Evolutionary conservation across 805 yeast genomes (phyloP).

Genomic region (Candida ovalis): DNA sequence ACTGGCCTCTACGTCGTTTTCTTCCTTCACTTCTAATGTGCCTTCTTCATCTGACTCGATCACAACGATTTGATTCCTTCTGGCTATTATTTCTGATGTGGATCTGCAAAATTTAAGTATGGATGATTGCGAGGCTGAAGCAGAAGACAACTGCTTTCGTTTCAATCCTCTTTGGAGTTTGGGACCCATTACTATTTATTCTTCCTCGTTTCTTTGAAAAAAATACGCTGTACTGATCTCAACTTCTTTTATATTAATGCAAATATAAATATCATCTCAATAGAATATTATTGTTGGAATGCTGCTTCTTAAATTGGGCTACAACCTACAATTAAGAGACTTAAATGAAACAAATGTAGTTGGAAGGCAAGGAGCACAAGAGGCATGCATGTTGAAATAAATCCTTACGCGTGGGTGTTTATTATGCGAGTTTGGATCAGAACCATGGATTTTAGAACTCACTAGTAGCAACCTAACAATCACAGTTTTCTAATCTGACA

Average conservation of each 20-base stretch:
- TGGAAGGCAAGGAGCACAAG: background rate
- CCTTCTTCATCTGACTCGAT: constrained; percentile 12
- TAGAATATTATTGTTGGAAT: background rate
- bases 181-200: background rate
- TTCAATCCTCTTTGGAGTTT: background rate
- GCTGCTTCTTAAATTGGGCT: background rate
- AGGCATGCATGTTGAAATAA: background rate
- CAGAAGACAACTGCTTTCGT: background rate
- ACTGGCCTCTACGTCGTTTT: background rate
- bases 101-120: constrained; percentile 18
- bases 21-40: background rate
- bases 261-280: background rate
- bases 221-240: too few species aligned
- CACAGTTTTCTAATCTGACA: too few species aligned
- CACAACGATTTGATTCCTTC: constrained; percentile 9
- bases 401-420: background rate
- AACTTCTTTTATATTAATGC: background rate
- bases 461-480: too few species aligned
- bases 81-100: background rate
- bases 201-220: too few species aligned
- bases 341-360: background rate
- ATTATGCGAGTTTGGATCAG: background rate
- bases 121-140: constrained; percentile 11
- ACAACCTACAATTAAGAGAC: background rate
- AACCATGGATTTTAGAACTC: too few species aligned